phyloP scores from a whole-genome alignment of 2,329 filamentous ascomycete species.

The Aphanocladium album region DNA sequence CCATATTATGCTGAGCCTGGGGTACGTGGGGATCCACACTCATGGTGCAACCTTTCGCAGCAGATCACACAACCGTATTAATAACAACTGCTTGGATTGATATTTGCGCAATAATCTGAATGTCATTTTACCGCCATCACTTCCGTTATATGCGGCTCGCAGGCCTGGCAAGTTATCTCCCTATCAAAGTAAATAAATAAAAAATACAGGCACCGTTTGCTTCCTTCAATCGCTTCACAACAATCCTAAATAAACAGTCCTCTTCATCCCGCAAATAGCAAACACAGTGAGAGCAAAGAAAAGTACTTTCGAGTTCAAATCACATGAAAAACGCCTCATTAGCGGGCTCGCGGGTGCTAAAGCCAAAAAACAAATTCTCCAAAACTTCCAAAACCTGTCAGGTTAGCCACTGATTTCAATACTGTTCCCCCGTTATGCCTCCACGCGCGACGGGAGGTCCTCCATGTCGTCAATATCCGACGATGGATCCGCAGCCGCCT shows the following conservation, averaged over 20 bases:
- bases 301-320: background rate
- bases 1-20: background rate
- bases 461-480: constrained; percentile 42
- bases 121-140: background rate
- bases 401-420: background rate
- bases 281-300: background rate
- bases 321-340: background rate
- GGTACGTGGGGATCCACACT: no score
- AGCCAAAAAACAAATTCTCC: background rate
- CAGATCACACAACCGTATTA: no score
- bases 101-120: background rate
- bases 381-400: background rate
- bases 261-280: background rate
- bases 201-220: background rate
- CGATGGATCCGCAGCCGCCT: constrained; percentile 19
- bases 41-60: no score
- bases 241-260: background rate
- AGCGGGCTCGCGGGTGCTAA: background rate
- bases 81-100: background rate
- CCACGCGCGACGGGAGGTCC: constrained; percentile 28
- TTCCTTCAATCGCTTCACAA: background rate
- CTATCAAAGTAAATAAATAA: background rate
- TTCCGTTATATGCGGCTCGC: background rate
- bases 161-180: background rate
- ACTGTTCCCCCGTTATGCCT: background rate